These are phyloP conservation scores for Gnomoniopsis sp. DNA, from an alignment of 2,329 filamentous ascomycete genomes.

Conservation along the genomic window DNA sequence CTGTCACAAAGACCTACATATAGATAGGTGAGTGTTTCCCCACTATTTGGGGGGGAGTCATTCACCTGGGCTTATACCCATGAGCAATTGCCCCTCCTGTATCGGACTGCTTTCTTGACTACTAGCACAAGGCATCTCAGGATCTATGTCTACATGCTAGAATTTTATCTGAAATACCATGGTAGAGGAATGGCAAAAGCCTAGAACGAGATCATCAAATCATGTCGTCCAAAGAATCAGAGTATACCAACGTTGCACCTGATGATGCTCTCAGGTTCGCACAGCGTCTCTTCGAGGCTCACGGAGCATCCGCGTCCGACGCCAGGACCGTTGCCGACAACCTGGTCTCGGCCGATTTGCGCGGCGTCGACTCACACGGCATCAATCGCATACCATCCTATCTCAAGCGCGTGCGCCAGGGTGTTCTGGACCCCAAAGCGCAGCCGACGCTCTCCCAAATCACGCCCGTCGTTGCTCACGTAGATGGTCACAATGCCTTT, in stretches of 20 bases:
- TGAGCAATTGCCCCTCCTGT: no score
- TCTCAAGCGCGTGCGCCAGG: slow-evolving; percentile 67
- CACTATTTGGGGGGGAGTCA: no score
- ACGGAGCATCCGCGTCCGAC: slow-evolving; percentile 56
- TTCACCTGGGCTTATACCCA: no score
- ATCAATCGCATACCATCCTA: slow-evolving; percentile 77
- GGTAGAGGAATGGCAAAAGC: no score
- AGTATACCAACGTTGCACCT: slow-evolving; percentile 9
- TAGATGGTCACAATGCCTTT: slow-evolving; percentile 68
- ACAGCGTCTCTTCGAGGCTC: slow-evolving; percentile 52
- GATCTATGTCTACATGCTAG: no score
- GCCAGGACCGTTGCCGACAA: slow-evolving; percentile 63
- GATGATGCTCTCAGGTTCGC: slow-evolving; percentile 38
- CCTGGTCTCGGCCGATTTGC: slow-evolving; percentile 70
- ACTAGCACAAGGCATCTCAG: no score
- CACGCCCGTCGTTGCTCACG: slow-evolving; percentile 66
- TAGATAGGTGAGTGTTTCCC: no score
- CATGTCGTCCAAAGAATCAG: slow-evolving; percentile 6
- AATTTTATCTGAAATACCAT: no score
- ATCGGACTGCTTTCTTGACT: no score
- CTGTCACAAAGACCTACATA: no score
- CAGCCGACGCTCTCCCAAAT: slow-evolving; percentile 55
- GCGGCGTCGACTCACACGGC: slow-evolving; percentile 77
- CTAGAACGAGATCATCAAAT: neutral
- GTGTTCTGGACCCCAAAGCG: slow-evolving; percentile 61